phyloP scores from a whole-genome alignment of 192 early-diverging fungal species.

The Backusella liffmaniae region DNA sequence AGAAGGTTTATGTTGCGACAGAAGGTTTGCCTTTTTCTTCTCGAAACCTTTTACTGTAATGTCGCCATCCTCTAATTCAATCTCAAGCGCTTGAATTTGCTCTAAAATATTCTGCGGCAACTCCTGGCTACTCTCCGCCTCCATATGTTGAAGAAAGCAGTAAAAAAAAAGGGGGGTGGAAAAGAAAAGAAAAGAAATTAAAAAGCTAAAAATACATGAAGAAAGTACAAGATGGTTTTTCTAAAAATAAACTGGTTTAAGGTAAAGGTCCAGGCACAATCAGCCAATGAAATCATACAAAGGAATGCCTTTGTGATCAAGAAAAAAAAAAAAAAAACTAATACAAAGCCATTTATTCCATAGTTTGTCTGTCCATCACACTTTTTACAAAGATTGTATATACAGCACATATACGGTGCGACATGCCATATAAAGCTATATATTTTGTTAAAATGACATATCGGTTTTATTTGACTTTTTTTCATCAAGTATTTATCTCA shows the following conservation, averaged over 20 bases:
- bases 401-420: too few species aligned
- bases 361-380: too few species aligned
- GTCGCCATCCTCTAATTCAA: conserved; percentile 61
- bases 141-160: conserved; percentile 1
- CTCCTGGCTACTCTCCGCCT: conserved; percentile 12
- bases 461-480: too few species aligned
- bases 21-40: conserved; percentile 45
- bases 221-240: background rate
- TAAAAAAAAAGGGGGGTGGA: background rate
- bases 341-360: too few species aligned
- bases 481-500: background rate
- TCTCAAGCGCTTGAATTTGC: conserved; percentile 30
- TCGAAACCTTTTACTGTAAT: conserved; percentile 76
- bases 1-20: background rate
- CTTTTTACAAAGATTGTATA: too few species aligned
- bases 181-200: background rate
- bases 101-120: conserved; percentile 26
- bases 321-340: too few species aligned
- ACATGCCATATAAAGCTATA: too few species aligned
- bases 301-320: background rate
- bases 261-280: background rate
- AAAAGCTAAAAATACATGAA: too few species aligned
- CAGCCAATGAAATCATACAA: background rate
- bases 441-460: too few species aligned
- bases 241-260: background rate